A percentile compares a stretch with the other conserved stretches of the same genome.
Evolutionary conservation across 257 asterid species (phyloP).

Genomic region (Scutellaria minor): DNA sequence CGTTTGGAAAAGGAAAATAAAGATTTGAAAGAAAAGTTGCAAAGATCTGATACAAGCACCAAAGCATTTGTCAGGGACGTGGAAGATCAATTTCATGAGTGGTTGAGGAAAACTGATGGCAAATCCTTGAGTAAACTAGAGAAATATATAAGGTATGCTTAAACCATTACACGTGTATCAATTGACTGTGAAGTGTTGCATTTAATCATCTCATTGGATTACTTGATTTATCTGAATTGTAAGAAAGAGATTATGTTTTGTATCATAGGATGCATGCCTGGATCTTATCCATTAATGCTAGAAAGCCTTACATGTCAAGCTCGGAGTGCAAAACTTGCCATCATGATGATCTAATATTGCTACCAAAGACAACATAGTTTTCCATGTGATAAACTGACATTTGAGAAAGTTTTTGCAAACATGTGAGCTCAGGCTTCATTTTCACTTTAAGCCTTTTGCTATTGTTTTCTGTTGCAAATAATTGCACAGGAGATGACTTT

Average conservation of each 20-base stretch:
- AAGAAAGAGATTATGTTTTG: too few relatives aligned
- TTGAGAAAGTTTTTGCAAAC: too few relatives aligned
- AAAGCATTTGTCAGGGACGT: conserved; percentile 49
- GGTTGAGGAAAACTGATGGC: conserved; percentile 31
- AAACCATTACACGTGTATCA: conserved; percentile 11
- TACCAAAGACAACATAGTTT: not conserved
- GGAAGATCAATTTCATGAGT: conserved; percentile 53
- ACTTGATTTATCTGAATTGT: not conserved
- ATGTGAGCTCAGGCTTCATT: too few relatives aligned
- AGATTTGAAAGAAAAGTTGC: conserved; percentile 49
- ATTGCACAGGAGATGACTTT: too few relatives aligned
- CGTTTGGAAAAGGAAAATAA: conserved; percentile 63
- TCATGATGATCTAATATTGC: not conserved
- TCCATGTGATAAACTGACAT: too few relatives aligned
- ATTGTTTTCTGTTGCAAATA: too few relatives aligned
- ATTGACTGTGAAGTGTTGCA: conserved; percentile 15
- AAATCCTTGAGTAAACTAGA: conserved; percentile 40
- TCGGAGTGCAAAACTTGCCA: not conserved
- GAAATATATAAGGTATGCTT: conserved; percentile 62
- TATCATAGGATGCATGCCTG: not conserved
- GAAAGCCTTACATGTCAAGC: not conserved
- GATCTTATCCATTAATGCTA: not conserved
- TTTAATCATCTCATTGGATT: conserved; percentile 9
- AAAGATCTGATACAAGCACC: conserved; percentile 48
- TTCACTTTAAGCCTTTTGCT: too few relatives aligned